phyloP scores from a whole-genome alignment of 2,329 filamentous ascomycete species.

The Trichoderma arundinaceum region DNA sequence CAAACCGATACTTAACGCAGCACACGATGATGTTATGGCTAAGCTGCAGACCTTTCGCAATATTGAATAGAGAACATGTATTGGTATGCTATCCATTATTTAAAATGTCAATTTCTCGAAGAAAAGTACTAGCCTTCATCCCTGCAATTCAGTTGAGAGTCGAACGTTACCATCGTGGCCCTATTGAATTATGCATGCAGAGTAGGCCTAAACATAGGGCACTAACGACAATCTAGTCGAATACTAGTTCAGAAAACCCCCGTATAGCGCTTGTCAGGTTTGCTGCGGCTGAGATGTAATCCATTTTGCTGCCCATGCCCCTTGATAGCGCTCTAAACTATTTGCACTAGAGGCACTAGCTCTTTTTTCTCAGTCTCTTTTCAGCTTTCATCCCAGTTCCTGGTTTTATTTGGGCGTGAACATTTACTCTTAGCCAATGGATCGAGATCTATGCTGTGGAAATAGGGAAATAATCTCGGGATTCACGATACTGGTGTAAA shows the following conservation, averaged over 20 bases:
- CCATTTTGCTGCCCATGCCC: neutral
- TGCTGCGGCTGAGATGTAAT: neutral
- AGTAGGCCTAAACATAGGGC: neutral
- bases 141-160: neutral
- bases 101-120: neutral
- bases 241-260: neutral
- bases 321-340: constrained; percentile 2
- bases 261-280: neutral
- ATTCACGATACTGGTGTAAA: neutral
- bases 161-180: neutral
- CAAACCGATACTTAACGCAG: neutral
- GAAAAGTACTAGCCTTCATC: neutral
- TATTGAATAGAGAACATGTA: neutral
- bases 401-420: neutral
- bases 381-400: neutral
- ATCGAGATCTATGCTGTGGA: neutral
- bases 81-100: neutral
- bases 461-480: constrained; percentile 1
- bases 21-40: no score
- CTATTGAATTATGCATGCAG: neutral
- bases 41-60: no score
- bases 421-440: neutral
- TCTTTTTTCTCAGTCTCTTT: neutral
- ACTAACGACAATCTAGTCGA: neutral
- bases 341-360: constrained; percentile 4